These are phyloP conservation scores for Phytophthora europaea DNA, from an alignment of 352 stramenopile genomes.

Conservation along the genomic window DNA sequence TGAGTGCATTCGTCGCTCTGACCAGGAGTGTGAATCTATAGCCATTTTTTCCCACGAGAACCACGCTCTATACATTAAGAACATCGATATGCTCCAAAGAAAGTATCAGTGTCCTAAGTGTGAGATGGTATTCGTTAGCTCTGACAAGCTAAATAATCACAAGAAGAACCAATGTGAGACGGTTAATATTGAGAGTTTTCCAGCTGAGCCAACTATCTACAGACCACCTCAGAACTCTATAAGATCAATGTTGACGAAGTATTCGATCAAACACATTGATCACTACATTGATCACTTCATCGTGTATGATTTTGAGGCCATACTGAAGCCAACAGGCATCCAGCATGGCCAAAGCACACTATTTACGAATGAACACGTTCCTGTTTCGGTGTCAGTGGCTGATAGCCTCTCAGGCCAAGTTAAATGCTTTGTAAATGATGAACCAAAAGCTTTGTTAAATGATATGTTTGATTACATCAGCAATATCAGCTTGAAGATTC, in stretches of 20 bases:
- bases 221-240: neutral
- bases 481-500: too few relatives aligned
- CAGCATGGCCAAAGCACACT: slow-evolving; percentile 4
- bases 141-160: too few relatives aligned
- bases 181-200: slow-evolving; percentile 1
- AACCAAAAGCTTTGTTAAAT: neutral
- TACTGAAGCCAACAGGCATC: neutral
- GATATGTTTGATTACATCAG: slow-evolving; percentile 3
- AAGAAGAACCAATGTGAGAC: neutral
- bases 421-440: slow-evolving; percentile 5
- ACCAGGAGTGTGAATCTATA: too few relatives aligned
- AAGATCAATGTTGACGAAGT: slow-evolving; percentile 3
- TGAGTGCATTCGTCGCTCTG: too few relatives aligned
- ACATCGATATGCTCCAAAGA: neutral
- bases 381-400: slow-evolving; percentile 4
- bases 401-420: neutral
- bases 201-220: slow-evolving; percentile 1
- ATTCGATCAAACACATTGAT: slow-evolving; percentile 2
- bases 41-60: too few relatives aligned
- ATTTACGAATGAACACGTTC: slow-evolving; percentile 11
- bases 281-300: slow-evolving; percentile 19
- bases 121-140: slow-evolving; percentile 13
- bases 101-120: slow-evolving; percentile 11
- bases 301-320: slow-evolving; percentile 17
- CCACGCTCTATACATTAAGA: too few relatives aligned